Evolutionary conservation across 768 basidiomycete species (phyloP).

Genomic region (Multifurca ochricompacta): DNA sequence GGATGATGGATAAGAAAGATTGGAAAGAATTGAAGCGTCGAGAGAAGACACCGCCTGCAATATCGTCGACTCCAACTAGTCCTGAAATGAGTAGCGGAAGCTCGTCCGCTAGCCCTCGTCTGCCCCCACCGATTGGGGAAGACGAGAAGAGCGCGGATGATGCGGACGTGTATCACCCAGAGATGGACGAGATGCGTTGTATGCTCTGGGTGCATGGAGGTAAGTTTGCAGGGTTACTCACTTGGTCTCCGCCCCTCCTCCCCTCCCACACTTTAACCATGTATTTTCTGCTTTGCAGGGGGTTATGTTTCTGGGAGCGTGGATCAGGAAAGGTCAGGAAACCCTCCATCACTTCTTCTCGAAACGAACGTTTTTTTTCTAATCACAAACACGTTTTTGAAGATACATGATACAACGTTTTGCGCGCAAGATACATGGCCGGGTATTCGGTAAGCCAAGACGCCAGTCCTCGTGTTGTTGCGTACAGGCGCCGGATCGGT

Average conservation of each 20-base stretch:
- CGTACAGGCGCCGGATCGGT: no score
- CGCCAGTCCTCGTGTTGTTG: background rate
- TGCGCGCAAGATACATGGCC: slow-evolving; percentile 90
- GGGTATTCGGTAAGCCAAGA: slow-evolving; percentile 66
- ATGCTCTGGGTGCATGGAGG: slow-evolving; percentile 78
- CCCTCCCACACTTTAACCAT: no score
- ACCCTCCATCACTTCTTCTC: no score
- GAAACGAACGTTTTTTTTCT: no score
- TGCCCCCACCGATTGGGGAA: slow-evolving; percentile 16
- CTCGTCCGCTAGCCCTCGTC: no score
- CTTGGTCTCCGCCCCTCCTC: background rate
- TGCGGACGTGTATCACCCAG: slow-evolving; percentile 40
- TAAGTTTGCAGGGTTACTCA: slow-evolving; percentile 26
- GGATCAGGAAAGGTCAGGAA: slow-evolving; percentile 63
- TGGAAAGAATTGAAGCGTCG: slow-evolving; percentile 61
- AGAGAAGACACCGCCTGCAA: slow-evolving; percentile 32
- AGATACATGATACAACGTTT: slow-evolving; percentile 73
- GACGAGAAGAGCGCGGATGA: slow-evolving; percentile 22
- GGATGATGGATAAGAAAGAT: slow-evolving; percentile 80
- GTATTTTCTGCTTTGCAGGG: slow-evolving; percentile 35
- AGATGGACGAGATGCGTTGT: slow-evolving; percentile 80
- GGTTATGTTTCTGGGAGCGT: slow-evolving; percentile 78
- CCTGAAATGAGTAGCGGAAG: background rate
- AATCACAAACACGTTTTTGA: no score
- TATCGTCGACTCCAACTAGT: no score